Base-by-base conservation (phyloP, 257 asterid genomes). In the Nemophila menziesii region DNA sequence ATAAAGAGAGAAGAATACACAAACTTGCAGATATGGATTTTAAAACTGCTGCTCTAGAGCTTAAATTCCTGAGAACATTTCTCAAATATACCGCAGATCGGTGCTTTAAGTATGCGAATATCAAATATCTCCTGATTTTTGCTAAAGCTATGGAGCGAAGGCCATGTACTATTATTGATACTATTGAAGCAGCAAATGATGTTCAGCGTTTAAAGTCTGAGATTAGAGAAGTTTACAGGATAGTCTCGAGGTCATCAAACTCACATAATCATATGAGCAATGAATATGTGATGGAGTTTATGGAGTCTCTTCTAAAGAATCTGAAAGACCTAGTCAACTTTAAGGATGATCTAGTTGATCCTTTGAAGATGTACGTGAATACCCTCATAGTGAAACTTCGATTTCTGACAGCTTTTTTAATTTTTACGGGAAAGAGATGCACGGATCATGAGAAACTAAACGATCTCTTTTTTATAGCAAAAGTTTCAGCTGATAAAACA, bases 211-310 rank as follows among this genome's bases (percentile, higher is more conserved):
- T 29, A 13, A 29, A 13, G 36, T 7, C 36, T 1, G 36, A 29
- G 36, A 29, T 29, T 2, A 29, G 7, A 29, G 5, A 7, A 29
- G 36, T 29, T 29, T 13, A 29, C 36, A 29, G 36, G 4, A 29
- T 29, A 2, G 3, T 29, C 12, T 29, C 36, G 9, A 7, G 36
- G 36, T 24, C 23, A 24, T 26, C 51, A 14, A 11, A 8, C 9
- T 46, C 39, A 12, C 20, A 46, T 11, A 46, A 10, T 24, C 22
- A 18, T 20, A 46, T 46, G 51, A 26, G 38, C 11, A 46, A 20
- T 43, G 14, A 46, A 4, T 15, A 23, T 46, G 21, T 26, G 4
- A 29, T 29, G 2, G 36, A 29, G 4, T 29, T 29, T 13, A 29
- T 29, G 12, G 7, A 29, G 12, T 29, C 36, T 29, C 36, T 29